Conservation (phyloP, 805 yeast species). For the Wickerhamomyces subpelliculosus region DNA sequence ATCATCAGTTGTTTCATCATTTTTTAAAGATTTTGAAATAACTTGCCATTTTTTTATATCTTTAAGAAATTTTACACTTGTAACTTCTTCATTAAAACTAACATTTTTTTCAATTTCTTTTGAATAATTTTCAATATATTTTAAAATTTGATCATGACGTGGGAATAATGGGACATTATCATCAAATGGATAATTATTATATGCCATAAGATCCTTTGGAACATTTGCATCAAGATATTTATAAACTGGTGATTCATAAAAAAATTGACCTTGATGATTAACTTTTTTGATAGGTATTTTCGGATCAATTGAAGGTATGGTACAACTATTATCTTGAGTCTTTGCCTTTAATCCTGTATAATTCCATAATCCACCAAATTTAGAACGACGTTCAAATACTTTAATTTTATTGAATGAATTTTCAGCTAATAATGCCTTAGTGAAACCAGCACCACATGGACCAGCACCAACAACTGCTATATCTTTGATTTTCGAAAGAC, state of each 20-base stretch:
- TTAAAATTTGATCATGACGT: conserved; percentile 48
- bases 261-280: conserved; percentile 20
- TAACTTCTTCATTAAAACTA: conserved; percentile 41
- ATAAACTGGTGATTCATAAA: conserved; percentile 54
- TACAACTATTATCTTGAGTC: not conserved
- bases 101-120: conserved; percentile 34
- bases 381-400: conserved; percentile 50
- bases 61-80: conserved; percentile 24
- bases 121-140: conserved; percentile 54
- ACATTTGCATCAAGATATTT: conserved; percentile 65
- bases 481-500: conserved; percentile 4
- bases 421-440: conserved; percentile 56
- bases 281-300: conserved; percentile 5
- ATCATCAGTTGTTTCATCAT: conserved; percentile 16
- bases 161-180: conserved; percentile 47
- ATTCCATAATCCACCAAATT: conserved; percentile 82
- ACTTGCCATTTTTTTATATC: conserved; percentile 36
- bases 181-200: conserved; percentile 43
- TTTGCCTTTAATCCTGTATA: conserved; percentile 24
- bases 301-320: conserved; percentile 27
- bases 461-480: conserved; percentile 77
- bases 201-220: conserved; percentile 61
- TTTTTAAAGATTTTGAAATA: conserved; percentile 25
- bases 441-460: conserved; percentile 62
- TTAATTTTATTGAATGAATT: conserved; percentile 38